Evolutionary conservation across 495 filamentous ascomycete species (phyloP).

Genomic region (Viridothelium virens): DNA sequence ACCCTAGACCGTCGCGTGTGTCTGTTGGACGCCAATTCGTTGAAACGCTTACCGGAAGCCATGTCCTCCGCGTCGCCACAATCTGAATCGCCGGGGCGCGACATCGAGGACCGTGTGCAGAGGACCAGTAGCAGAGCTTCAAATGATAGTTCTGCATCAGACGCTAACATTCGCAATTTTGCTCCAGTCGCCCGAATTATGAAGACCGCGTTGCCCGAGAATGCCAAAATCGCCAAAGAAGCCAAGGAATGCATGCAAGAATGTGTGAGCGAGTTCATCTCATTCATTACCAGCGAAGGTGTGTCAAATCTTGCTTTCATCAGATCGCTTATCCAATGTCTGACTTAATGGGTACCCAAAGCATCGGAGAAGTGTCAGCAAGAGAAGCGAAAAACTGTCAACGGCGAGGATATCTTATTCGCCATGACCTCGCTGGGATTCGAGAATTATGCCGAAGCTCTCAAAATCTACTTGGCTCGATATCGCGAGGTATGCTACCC

Average conservation of each 20-base stretch:
- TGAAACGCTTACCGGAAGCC: slow-evolving; percentile 3
- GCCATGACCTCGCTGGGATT: slow-evolving; percentile 98
- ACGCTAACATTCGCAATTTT: slow-evolving; percentile 87
- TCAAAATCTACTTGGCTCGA: slow-evolving; percentile 96
- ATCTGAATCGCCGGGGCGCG: slow-evolving; percentile 35
- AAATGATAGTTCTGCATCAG: slow-evolving; percentile 38
- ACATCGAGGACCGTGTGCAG: slow-evolving; percentile 19
- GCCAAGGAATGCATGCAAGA: slow-evolving; percentile 99
- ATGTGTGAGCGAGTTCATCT: slow-evolving; percentile 99
- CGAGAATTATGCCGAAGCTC: slow-evolving; percentile 95
- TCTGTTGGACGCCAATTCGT: slow-evolving; percentile 21
- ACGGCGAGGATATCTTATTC: slow-evolving; percentile 96
- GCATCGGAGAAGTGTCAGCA: slow-evolving; percentile 99
- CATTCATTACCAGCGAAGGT: slow-evolving; percentile 99
- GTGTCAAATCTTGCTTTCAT: slow-evolving; percentile 29
- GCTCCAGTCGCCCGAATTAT: slow-evolving; percentile 97
- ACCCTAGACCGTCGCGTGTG: slow-evolving; percentile 21
- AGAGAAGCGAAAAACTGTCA: slow-evolving; percentile 98
- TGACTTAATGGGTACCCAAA: slow-evolving; percentile 40
- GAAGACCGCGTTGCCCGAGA: slow-evolving; percentile 94
- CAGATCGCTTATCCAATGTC: slow-evolving; percentile 19
- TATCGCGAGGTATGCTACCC: slow-evolving; percentile 82
- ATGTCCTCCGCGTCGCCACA: slow-evolving; percentile 39
- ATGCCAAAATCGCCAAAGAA: slow-evolving; percentile 98
- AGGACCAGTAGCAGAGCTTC: slow-evolving; percentile 15